These are phyloP conservation scores for Serendipita vermifera DNA, from an alignment of 768 basidiomycete genomes.

Conservation along the genomic window DNA sequence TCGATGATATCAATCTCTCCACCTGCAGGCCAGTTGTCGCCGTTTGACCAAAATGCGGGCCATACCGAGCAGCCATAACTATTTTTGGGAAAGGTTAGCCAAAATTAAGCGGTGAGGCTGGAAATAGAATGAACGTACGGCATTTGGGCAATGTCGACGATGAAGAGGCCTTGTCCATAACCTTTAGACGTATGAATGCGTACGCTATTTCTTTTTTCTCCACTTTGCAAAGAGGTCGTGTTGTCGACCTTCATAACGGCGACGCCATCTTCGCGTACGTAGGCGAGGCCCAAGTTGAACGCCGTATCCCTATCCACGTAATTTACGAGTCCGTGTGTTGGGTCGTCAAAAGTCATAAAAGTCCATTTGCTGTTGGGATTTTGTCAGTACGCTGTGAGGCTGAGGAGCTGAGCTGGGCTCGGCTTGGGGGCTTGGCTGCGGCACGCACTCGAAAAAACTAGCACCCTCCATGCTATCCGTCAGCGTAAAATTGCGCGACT, in stretches of 20 bases:
- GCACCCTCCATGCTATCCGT: slow-evolving; percentile 5
- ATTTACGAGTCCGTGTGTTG: slow-evolving; percentile 17
- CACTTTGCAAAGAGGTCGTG: slow-evolving; percentile 10
- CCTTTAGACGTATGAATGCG: slow-evolving; percentile 14
- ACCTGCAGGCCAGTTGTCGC: slow-evolving; percentile 14
- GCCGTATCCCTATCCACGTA: slow-evolving; percentile 11
- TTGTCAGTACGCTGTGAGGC: neutral
- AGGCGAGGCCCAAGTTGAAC: slow-evolving; percentile 13
- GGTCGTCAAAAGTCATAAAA: slow-evolving; percentile 15
- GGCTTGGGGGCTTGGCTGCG: neutral
- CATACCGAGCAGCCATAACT: slow-evolving; percentile 15
- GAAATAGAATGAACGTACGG: slow-evolving; percentile 3
- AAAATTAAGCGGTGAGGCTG: no score
- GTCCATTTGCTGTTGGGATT: slow-evolving; percentile 14
- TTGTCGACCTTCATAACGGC: slow-evolving; percentile 13
- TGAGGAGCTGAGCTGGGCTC: neutral
- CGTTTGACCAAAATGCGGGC: slow-evolving; percentile 17
- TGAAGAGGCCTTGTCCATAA: slow-evolving; percentile 15
- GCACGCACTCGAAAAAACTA: slow-evolving; percentile 14
- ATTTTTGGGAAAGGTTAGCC: no score
- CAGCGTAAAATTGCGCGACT: neutral
- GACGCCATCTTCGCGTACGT: slow-evolving; percentile 12
- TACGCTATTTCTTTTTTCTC: slow-evolving; percentile 13
- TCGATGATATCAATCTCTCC: slow-evolving; percentile 32
- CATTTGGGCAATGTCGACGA: slow-evolving; percentile 16